phyloP scores from a whole-genome alignment of 164 flowering plant genomes.

The Protea cynaroides region DNA sequence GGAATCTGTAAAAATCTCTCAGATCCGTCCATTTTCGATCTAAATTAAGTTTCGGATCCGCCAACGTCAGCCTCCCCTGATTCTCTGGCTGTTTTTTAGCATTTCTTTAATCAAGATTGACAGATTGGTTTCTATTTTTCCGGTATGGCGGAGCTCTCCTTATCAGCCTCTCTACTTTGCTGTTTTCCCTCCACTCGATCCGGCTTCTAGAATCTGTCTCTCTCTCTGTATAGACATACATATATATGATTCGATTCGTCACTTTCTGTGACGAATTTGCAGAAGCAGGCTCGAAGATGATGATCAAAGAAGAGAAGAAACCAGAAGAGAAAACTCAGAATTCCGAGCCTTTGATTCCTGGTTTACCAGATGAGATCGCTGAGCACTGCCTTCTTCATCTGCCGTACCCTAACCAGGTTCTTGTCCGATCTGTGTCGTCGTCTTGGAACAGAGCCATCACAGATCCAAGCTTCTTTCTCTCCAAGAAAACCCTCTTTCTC shows the following conservation, averaged over 20 bases:
- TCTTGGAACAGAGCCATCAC: slow-evolving; percentile 42
- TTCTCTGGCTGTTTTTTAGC: not conserved
- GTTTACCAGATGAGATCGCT: slow-evolving; percentile 42
- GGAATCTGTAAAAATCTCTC: not conserved
- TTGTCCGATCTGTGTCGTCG: slow-evolving; percentile 35
- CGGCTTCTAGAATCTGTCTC: not conserved
- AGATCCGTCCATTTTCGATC: not conserved
- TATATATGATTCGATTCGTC: too few relatives aligned
- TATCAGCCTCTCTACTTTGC: slow-evolving; percentile 3
- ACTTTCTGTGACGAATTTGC: too few relatives aligned
- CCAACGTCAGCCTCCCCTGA: not conserved
- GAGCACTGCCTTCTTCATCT: slow-evolving; percentile 41
- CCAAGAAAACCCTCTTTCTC: slow-evolving; percentile 21
- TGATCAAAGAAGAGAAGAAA: not conserved
- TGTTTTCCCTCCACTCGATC: slow-evolving; percentile 7
- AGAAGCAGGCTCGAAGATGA: not conserved
- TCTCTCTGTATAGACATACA: too few relatives aligned
- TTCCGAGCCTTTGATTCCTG: slow-evolving; percentile 40
- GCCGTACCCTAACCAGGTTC: slow-evolving; percentile 38
- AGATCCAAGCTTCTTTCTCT: slow-evolving; percentile 22
- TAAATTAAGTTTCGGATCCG: not conserved
- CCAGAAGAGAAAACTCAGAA: not conserved
- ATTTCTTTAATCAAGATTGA: not conserved
- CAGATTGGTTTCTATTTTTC: slow-evolving; percentile 13
- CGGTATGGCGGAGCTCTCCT: slow-evolving; percentile 18